Evolutionary conservation across 768 basidiomycete genomes (phyloP), one percentile per base, ranked within the genome.

Genomic region (Amanita rubescens): DNA sequence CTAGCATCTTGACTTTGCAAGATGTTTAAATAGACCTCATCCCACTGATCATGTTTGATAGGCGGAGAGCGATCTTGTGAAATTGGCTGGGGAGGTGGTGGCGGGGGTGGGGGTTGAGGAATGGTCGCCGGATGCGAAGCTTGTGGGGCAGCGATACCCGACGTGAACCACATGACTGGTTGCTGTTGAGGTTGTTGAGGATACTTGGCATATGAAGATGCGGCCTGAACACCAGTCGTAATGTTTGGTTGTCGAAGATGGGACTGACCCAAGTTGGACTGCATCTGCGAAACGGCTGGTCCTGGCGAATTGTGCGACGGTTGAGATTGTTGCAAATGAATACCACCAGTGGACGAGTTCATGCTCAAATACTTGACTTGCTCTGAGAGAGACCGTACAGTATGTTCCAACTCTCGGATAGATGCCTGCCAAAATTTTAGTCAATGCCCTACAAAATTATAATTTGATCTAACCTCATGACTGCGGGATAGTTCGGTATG

Each of bases 381-480:
- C 47, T 93, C 90, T 27, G 85, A 77, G 52, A 93, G 71, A 20
- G 79, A 61, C 50, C 88, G 76, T 51, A 93, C 84, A 5, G 81
- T 82, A 59, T 84, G 85, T 67, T 92, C 90, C 53, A 93, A 76
- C 38, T 92, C 89, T 56, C 88, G 79, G 53, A 93, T 87, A 22
- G 85, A 71, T 25, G 80, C 72, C 90, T 91, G 55, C 12, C 59
- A 44, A 30, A 30, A 14, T 55, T 19, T 20, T 41, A 5, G 49
- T 51, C 25, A 25, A 17, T 17, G n/a, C 10, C 3, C 22, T 9
- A 20, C 15, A 5, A 33, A 39, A 17, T 6, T 15, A 30, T 5
- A 11, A 46, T 8, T 30, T 30, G 32, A 38, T 12, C 78, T 30
- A 57, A 90, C 90, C 77, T 94, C 90, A 62, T 93, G 88, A 33